Evolutionary conservation across 2,329 filamentous ascomycete genomes (phyloP).

Genomic region (Cryphonectria radicalis): DNA sequence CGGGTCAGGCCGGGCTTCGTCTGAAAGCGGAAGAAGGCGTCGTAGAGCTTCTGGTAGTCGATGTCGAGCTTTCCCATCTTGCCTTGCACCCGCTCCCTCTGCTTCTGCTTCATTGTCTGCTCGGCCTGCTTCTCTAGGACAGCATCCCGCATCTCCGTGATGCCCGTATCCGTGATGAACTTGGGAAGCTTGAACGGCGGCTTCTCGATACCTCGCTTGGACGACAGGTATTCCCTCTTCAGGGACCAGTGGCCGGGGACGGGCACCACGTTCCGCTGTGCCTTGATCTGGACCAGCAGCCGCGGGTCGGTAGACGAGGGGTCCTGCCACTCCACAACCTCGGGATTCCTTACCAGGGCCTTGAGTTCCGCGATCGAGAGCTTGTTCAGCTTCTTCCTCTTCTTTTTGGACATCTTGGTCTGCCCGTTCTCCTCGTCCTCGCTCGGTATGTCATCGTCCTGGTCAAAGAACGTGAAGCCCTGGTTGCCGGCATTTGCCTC

Average conservation of each 20-base stretch:
- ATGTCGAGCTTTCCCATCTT: conserved; percentile 98
- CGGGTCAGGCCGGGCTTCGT: conserved; percentile 92
- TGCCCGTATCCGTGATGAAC: conserved; percentile 97
- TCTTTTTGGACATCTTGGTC: conserved; percentile 88
- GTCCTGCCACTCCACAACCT: conserved; percentile 97
- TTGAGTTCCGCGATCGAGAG: conserved; percentile 95
- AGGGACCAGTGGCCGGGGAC: conserved; percentile 94
- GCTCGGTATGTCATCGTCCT: conserved; percentile 84
- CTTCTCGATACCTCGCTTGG: conserved; percentile 96
- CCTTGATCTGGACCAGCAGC: conserved; percentile 91
- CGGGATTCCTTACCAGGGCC: conserved; percentile 85
- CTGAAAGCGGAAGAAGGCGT: conserved; percentile 97
- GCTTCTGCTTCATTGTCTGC: conserved; percentile 90
- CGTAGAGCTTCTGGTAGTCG: conserved; percentile 97
- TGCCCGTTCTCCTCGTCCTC: conserved; percentile 74
- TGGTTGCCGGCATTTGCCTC: conserved; percentile 74
- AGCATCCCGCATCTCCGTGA: conserved; percentile 96
- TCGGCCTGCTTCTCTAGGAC: conserved; percentile 95
- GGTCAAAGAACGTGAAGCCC: conserved; percentile 81
- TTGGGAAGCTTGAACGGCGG: conserved; percentile 89
- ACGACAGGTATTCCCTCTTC: conserved; percentile 96
- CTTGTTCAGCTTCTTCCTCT: conserved; percentile 88
- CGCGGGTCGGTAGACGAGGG: conserved; percentile 87
- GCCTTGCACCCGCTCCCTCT: conserved; percentile 88
- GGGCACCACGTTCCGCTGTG: conserved; percentile 91